These are phyloP conservation scores for Pythium biforme DNA, from an alignment of 352 stramenopile genomes.

Conservation along the genomic window DNA sequence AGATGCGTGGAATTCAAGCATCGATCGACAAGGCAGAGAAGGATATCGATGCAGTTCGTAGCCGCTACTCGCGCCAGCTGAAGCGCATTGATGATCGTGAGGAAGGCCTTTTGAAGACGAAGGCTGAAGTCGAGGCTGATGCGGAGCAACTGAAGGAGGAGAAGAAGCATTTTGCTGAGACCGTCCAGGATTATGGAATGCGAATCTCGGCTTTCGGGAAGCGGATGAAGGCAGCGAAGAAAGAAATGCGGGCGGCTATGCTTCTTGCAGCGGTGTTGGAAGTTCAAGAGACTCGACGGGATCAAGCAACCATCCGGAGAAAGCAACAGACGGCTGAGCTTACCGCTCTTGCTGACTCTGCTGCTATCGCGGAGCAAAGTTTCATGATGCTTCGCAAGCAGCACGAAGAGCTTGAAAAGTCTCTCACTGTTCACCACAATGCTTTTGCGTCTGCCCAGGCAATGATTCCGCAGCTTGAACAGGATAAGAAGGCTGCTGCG, in stretches of 20 bases:
- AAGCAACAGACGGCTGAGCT: conserved; percentile 76
- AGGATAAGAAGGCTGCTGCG: conserved; percentile 78
- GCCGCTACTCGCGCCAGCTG: conserved; percentile 71
- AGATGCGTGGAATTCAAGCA: conserved; percentile 56
- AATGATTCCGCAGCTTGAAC: conserved; percentile 75
- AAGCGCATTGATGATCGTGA: conserved; percentile 81
- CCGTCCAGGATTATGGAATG: conserved; percentile 47
- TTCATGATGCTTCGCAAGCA: conserved; percentile 74
- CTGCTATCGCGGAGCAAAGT: conserved; percentile 72
- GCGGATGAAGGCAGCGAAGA: conserved; percentile 55
- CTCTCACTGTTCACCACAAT: conserved; percentile 68
- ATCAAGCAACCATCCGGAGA: conserved; percentile 67
- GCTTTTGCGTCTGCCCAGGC: conserved; percentile 76
- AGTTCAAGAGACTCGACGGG: conserved; percentile 64
- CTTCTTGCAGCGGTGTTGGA: conserved; percentile 67
- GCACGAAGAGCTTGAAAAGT: conserved; percentile 75
- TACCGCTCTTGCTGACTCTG: conserved; percentile 59
- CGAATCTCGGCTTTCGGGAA: conserved; percentile 57
- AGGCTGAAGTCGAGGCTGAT: conserved; percentile 71
- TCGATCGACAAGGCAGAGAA: conserved; percentile 72
- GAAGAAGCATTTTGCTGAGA: conserved; percentile 50
- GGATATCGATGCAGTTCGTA: conserved; percentile 74
- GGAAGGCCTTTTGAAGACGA: conserved; percentile 67
- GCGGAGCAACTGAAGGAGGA: conserved; percentile 57
- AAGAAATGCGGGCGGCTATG: conserved; percentile 66